Evolutionary conservation across 257 asterid species (phyloP), one percentile per base, ranked within the genome.

Genomic region (Vinca minor): DNA sequence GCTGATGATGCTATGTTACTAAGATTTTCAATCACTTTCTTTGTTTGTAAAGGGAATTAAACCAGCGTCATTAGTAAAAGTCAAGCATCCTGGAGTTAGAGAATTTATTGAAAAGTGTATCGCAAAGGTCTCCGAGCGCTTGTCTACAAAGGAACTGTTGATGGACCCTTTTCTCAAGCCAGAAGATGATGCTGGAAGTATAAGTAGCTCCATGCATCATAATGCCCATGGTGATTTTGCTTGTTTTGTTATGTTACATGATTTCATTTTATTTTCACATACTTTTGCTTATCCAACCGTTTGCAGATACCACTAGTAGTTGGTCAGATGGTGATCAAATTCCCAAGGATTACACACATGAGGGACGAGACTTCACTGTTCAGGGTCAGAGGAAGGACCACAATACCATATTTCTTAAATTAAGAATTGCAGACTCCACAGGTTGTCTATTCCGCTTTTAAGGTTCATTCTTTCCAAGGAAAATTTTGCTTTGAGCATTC

Each of bases 351-450:
- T n/a, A n/a, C n/a, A n/a, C n/a, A n/a, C n/a, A n/a, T n/a, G 94
- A 89, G 63, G 67, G 77, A 55, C 84, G 87, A 57, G 98, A 84
- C 74, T 83, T 89, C 76, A 84, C 84, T 3, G 83, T 93, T 65
- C 84, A 89, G 73, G 96, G 97, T 46, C 92, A 93, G 69, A 85
- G 88, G 76, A 87, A 89, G 82, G 96, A 89, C 74, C 89, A 84
- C 4, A 89, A 89, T 72, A 89, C 96, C 28, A 78, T 93, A 66
- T 87, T 87, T 69, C 73, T 93, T 71, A 93, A 93, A 78, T 89
- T 93, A 47, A 84, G 89, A 52, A 93, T 93, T 31, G 83, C 82
- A 66, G 97, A 87, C 77, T 74, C 96, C 50, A 70, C 96, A 75
- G 98, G 98, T 93, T 49, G 31, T 46, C n/a, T 69, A 26, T 5